Conservation (phyloP, 2,329 filamentous ascomycete genomes). For the Aspergillus candidus region DNA sequence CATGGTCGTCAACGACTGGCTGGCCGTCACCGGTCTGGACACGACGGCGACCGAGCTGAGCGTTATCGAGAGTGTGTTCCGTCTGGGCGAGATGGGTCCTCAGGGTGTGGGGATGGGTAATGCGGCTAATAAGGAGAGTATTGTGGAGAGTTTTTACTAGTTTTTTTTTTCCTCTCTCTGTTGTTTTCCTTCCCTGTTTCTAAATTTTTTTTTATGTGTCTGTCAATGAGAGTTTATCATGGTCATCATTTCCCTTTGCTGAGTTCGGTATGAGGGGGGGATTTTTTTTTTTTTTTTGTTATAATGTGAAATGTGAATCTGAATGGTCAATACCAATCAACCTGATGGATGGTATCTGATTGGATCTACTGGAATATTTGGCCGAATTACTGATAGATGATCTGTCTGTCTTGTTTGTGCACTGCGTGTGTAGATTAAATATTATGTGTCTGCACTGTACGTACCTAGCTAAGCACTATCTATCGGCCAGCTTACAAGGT, state of each 20-base stretch:
- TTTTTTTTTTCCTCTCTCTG: conserved; percentile 5
- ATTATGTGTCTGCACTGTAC: too few species aligned
- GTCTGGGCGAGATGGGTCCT: conserved; percentile 71
- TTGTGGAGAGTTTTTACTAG: conserved; percentile 99
- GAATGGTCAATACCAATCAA: too few species aligned
- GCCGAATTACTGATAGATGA: too few species aligned
- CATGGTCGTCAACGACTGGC: conserved; percentile 97
- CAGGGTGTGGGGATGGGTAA: conserved; percentile 54
- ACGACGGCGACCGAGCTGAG: conserved; percentile 96
- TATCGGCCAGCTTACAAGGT: too few species aligned
- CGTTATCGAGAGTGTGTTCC: conserved; percentile 93
- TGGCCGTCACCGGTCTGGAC: conserved; percentile 87
- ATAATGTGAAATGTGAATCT: too few species aligned
- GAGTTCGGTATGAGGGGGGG: too few species aligned
- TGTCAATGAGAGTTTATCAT: not conserved
- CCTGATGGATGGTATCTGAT: too few species aligned
- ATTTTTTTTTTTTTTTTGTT: too few species aligned
- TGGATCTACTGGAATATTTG: too few species aligned
- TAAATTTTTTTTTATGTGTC: conserved; percentile 8
- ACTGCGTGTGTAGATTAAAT: too few species aligned
- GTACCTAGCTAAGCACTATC: too few species aligned
- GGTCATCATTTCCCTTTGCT: not conserved
- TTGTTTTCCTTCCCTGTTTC: conserved; percentile 2
- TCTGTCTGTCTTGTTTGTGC: too few species aligned
- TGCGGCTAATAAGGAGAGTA: conserved; percentile 77